Evolutionary conservation across 1,139 yeast species (phyloP), one percentile per base, ranked within the genome.

Genomic region (Suhomyces bolitotheri): DNA sequence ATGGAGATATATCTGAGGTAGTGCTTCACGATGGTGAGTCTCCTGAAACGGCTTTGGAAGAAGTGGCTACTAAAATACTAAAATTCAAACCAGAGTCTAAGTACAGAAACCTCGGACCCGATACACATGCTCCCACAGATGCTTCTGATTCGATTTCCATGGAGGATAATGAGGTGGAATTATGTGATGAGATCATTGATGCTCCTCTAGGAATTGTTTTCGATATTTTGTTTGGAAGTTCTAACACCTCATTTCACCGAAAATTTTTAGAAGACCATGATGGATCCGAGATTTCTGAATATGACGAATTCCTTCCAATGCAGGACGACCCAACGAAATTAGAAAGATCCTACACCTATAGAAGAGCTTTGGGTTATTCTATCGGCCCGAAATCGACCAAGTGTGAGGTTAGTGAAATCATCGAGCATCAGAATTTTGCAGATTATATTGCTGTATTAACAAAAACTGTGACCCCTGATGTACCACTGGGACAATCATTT

Each of bases 301-400:
- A 69, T 41, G 62, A 55, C 12, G 49, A 56, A n/a, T 74, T 76
- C 38, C 54, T 51, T 15, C 63, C 66, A 0, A 46, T 51, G 29
- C 62, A 60, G 16, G 59, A 55, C 8, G 62, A 62, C 23, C 66
- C 68, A 3, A 51, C 64, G 4, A 49, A 47, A 14, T 44, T 59
- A 24, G 59, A 55, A 36, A 53, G 83, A 33, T 40, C 45, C 0
- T 76, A 61, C 45, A 60, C 64, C 2, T 78, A 76, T 46, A 59
- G 70, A 27, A 64, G 71, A 41, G 71, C 69, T 3, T 57, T 78
- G 27, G 77, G 76, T 5, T 77, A 71, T 47, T 63, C 79, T 0
- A 66, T 78, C 31, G 83, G 83, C 0, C 83, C 83, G 7, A 76
- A 73, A 40, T 70, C 78, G 3, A 76, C 83, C 4, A 64, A 61